Conservation (phyloP, 148 eudicot genomes). For the Euryodendron excelsum region DNA sequence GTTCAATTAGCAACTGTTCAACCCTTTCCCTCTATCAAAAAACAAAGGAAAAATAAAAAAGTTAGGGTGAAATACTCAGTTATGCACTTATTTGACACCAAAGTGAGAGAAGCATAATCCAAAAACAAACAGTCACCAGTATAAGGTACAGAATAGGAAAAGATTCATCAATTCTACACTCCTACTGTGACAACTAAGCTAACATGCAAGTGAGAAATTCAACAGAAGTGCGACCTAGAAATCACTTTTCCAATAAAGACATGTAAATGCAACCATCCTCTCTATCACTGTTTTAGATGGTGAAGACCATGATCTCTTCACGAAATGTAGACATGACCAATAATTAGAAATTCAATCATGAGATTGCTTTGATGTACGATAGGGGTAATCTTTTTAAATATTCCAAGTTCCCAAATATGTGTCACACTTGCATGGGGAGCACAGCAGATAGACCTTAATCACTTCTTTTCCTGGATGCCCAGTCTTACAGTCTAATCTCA, state of each 20-base stretch:
- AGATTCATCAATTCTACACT: not conserved
- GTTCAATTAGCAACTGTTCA: constrained; percentile 53
- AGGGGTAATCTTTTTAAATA: not conserved
- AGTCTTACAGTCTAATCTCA: not conserved
- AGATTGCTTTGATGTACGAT: not conserved
- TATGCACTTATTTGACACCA: not conserved
- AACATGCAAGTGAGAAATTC: not conserved
- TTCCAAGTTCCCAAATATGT: not conserved
- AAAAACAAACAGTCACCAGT: not conserved
- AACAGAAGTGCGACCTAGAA: not conserved
- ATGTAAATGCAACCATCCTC: not conserved
- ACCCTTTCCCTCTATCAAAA: constrained; percentile 62
- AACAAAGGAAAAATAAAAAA: constrained; percentile 1
- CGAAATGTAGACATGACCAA: no score
- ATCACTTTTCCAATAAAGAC: not conserved
- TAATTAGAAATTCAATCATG: not conserved
- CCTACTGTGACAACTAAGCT: no score
- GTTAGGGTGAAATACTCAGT: not conserved
- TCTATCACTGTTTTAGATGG: not conserved
- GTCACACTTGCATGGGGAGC: no score
- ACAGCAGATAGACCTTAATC: not conserved
- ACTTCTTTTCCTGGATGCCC: not conserved
- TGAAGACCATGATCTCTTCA: not conserved
- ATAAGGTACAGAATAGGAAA: not conserved
- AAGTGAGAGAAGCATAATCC: not conserved